Percentiles rank a stretch among this genome's conserved stretches.
Evolutionary conservation across 2,329 filamentous ascomycete species (phyloP).

Genomic region (Phyllosticta capitalensis): DNA sequence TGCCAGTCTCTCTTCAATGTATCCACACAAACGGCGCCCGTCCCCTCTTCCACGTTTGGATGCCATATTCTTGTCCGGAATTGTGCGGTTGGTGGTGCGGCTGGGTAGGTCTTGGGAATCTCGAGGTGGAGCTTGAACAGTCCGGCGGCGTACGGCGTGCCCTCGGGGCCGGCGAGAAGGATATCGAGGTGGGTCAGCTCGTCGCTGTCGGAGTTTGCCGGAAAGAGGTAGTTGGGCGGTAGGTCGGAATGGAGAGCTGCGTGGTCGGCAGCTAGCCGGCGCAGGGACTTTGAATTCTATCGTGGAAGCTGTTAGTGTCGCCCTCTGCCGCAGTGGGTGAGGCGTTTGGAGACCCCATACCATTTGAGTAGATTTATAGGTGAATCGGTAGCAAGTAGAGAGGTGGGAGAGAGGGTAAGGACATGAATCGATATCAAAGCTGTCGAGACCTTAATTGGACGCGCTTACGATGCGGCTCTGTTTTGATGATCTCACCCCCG

Average conservation of each 20-base stretch:
- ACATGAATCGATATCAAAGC: neutral
- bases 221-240: conserved; percentile 54
- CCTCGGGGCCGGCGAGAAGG: conserved; percentile 49
- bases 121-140: conserved; percentile 51
- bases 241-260: conserved; percentile 45
- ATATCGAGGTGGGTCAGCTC: conserved; percentile 50
- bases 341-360: neutral
- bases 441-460: neutral
- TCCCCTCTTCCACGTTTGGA: conserved; percentile 54
- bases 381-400: neutral
- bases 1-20: conserved; percentile 57
- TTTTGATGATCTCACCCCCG: neutral
- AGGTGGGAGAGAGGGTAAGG: neutral
- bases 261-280: conserved; percentile 52
- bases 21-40: conserved; percentile 54
- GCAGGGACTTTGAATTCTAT: conserved; percentile 42
- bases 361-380: neutral
- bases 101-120: conserved; percentile 49
- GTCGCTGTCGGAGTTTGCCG: conserved; percentile 22
- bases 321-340: neutral
- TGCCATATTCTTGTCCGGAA: conserved; percentile 56
- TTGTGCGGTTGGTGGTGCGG: conserved; percentile 44
- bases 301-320: neutral
- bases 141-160: conserved; percentile 50
- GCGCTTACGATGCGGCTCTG: neutral